These are phyloP conservation scores for Rhododendron mucronatum DNA, from an alignment of 148 eudicot genomes.

Conservation along the genomic window DNA sequence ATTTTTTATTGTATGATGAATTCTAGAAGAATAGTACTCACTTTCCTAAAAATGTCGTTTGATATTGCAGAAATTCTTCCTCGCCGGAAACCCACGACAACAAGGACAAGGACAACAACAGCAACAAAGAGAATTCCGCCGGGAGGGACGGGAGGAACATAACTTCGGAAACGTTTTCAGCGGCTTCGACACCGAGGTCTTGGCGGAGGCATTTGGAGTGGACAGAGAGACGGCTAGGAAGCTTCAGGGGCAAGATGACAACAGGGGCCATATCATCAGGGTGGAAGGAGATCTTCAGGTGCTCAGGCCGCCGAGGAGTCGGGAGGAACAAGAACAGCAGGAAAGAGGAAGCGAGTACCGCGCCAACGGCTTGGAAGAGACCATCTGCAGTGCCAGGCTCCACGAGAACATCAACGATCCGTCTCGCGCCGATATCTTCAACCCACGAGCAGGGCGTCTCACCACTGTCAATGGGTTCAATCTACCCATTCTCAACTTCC, in stretches of 20 bases:
- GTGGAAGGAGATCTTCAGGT: conserved; percentile 50
- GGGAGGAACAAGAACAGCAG: conserved; percentile 12
- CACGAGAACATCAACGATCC: conserved; percentile 49
- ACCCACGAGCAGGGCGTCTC: conserved; percentile 60
- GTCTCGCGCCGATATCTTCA: conserved; percentile 53
- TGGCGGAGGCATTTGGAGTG: conserved; percentile 52
- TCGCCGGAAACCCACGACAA: conserved; percentile 57
- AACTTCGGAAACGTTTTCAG: conserved; percentile 42
- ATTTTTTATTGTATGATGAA: no score
- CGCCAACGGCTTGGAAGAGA: conserved; percentile 62
- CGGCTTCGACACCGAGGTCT: conserved; percentile 30
- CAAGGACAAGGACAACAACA: conserved; percentile 16
- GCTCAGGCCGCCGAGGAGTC: conserved; percentile 35
- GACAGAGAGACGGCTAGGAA: conserved; percentile 40
- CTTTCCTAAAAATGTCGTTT: neutral
- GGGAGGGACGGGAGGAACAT: neutral
- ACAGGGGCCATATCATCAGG: conserved; percentile 53
- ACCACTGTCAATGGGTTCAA: conserved; percentile 48
- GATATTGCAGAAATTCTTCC: conserved; percentile 52
- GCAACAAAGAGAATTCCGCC: neutral
- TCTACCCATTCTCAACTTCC: conserved; percentile 49
- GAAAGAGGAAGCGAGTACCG: neutral
- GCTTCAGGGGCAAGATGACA: conserved; percentile 46
- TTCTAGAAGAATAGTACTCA: neutral
- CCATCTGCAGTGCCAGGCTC: conserved; percentile 49